These are phyloP conservation scores for Tetrahymena thermophila DNA, from an alignment of 73 alveolate species.

Conservation along the genomic window DNA sequence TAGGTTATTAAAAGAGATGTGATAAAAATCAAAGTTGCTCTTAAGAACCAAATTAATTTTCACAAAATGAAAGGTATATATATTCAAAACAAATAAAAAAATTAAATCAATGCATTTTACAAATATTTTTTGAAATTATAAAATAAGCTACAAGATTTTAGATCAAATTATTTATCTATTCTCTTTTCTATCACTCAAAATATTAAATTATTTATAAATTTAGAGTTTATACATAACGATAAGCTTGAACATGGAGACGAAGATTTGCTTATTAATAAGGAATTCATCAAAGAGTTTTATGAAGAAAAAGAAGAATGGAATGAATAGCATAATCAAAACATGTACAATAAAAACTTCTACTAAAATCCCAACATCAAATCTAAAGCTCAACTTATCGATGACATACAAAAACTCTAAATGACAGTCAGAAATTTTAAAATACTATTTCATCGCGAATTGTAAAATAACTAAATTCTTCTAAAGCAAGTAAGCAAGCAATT, in stretches of 20 bases:
- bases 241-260: slow-evolving; percentile 20
- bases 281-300: slow-evolving; percentile 9
- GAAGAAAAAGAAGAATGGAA: slow-evolving; percentile 23
- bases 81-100: no score
- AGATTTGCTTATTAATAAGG: slow-evolving; percentile 16
- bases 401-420: slow-evolving; percentile 30
- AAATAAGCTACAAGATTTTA: background rate
- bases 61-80: slow-evolving; percentile 33
- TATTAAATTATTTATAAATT: background rate
- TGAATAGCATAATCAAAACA: slow-evolving; percentile 18
- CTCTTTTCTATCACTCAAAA: no score
- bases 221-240: slow-evolving; percentile 30
- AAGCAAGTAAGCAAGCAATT: background rate
- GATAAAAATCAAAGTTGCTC: slow-evolving; percentile 21
- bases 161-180: no score
- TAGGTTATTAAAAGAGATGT: slow-evolving; percentile 33
- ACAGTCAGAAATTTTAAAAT: slow-evolving; percentile 35
- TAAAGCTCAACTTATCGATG: slow-evolving; percentile 32
- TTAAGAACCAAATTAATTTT: slow-evolving; percentile 20
- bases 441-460: slow-evolving; percentile 22
- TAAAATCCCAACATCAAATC: slow-evolving; percentile 18
- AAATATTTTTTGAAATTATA: no score
- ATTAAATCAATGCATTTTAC: background rate
- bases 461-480: background rate
- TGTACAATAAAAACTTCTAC: slow-evolving; percentile 32